phyloP scores from a whole-genome alignment of 2,329 filamentous ascomycete species.

The Blumeria graminis region DNA sequence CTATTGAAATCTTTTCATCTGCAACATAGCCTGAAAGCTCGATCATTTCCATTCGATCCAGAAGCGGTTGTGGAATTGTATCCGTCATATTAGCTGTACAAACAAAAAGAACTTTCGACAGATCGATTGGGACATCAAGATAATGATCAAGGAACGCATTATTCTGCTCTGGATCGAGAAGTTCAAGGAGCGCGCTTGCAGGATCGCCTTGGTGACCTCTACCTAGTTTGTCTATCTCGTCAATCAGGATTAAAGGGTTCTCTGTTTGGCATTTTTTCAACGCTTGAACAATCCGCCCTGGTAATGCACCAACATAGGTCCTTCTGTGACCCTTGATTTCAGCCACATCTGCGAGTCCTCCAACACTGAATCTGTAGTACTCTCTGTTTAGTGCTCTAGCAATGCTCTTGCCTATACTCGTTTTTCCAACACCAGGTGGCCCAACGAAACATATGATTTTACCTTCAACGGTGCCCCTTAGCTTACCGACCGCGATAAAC shows the following conservation, averaged over 20 bases:
- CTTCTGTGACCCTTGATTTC: conserved; percentile 96
- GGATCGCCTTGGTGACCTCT: conserved; percentile 92
- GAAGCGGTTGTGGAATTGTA: conserved; percentile 76
- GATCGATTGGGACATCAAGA: conserved; percentile 90
- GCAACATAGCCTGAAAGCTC: conserved; percentile 88
- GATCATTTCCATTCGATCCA: conserved; percentile 97
- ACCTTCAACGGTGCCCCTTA: conserved; percentile 87
- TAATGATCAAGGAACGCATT: conserved; percentile 95
- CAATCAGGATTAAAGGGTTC: conserved; percentile 87
- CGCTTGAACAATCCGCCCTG: conserved; percentile 90
- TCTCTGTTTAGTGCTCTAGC: conserved; percentile 81
- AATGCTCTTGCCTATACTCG: conserved; percentile 95
- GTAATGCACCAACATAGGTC: conserved; percentile 87
- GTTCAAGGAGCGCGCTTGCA: conserved; percentile 73
- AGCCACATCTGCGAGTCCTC: conserved; percentile 86
- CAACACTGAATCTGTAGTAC: conserved; percentile 96
- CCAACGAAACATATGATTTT: conserved; percentile 97
- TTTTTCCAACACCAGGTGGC: conserved; percentile 92
- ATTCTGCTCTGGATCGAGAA: conserved; percentile 94
- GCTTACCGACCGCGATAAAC: conserved; percentile 93
- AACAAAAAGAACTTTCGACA: conserved; percentile 94
- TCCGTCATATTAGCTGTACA: conserved; percentile 99
- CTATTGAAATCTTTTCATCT: conserved; percentile 98
- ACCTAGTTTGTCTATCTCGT: conserved; percentile 96
- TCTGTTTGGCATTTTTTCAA: conserved; percentile 98